phyloP scores from a whole-genome alignment of 371 early-diverging fungal species.

The Lichtheimia corymbifera region DNA sequence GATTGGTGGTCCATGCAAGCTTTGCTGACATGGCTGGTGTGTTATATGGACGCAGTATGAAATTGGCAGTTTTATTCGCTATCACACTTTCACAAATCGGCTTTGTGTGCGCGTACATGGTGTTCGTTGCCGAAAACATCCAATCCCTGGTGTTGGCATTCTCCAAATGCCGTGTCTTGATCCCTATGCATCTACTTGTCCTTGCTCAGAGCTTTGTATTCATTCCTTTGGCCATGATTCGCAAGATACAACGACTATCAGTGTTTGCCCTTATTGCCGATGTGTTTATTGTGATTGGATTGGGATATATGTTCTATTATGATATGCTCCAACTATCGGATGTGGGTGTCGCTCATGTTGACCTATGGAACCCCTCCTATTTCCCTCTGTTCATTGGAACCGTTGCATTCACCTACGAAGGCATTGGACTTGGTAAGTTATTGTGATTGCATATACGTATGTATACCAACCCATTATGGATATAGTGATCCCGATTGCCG shows the following conservation, averaged over 20 bases:
- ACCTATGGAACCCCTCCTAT: conserved; percentile 65
- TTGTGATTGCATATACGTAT: background rate
- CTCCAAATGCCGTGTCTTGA: conserved; percentile 56
- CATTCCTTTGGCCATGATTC: conserved; percentile 81
- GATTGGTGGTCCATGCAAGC: conserved; percentile 59
- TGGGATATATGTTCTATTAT: conserved; percentile 75
- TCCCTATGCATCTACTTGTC: conserved; percentile 63
- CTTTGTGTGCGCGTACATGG: conserved; percentile 87
- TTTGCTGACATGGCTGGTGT: conserved; percentile 74
- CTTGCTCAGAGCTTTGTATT: conserved; percentile 74
- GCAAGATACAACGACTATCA: conserved; percentile 78
- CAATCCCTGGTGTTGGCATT: conserved; percentile 67
- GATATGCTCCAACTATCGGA: conserved; percentile 61
- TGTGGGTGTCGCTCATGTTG: conserved; percentile 60
- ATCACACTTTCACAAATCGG: conserved; percentile 87
- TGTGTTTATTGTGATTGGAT: conserved; percentile 81
- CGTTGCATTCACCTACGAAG: conserved; percentile 90
- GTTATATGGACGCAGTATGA: conserved; percentile 74
- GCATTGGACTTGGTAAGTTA: conserved; percentile 75
- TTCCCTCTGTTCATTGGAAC: conserved; percentile 87
- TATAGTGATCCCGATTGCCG: conserved; percentile 64
- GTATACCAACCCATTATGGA: background rate
- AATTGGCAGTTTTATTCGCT: conserved; percentile 71
- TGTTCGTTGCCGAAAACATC: conserved; percentile 85
- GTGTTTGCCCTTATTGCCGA: conserved; percentile 83